Conservation (phyloP, 2,329 filamentous ascomycete species). For the Pseudocercospora macadamiae region DNA sequence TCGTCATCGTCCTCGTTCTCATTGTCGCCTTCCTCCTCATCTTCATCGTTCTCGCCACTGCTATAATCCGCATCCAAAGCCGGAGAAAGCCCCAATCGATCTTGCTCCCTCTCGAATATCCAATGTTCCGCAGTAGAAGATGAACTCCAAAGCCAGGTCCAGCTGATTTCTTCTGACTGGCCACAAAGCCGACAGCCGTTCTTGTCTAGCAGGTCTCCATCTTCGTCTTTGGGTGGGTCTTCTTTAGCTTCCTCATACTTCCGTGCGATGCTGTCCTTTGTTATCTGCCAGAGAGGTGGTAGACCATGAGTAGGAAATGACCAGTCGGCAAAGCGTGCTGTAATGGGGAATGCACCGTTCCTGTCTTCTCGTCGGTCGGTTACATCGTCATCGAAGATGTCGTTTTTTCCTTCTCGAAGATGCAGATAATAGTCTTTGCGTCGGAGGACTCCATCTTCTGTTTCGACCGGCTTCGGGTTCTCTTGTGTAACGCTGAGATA, state of each 20-base stretch:
- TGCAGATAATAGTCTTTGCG: conserved; percentile 3
- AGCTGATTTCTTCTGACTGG: background rate
- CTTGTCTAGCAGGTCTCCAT: background rate
- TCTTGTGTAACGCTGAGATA: conserved; percentile 9
- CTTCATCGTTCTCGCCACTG: conserved; percentile 4
- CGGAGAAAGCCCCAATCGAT: background rate
- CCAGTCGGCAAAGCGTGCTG: conserved; percentile 10
- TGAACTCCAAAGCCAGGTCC: background rate
- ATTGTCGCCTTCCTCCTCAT: background rate
- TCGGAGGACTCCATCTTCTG: background rate
- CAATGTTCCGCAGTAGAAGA: background rate
- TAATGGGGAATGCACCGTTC: background rate
- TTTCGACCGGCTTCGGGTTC: background rate
- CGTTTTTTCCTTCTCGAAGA: background rate
- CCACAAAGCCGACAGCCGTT: conserved; percentile 3
- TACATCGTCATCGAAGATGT: background rate
- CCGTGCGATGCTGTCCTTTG: background rate
- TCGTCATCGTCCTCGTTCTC: background rate
- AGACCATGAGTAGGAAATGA: background rate
- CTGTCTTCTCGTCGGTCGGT: background rate
- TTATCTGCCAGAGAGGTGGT: conserved; percentile 1
- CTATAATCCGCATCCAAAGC: background rate
- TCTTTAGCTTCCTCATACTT: background rate
- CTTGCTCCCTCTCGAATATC: conserved; percentile 11
- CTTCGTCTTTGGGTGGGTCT: background rate